Percentiles rank a stretch among this genome's conserved stretches.
Evolutionary conservation across 2,329 filamentous ascomycete genomes (phyloP).

Genomic region (Stagonosporopsis chrysanthemi): DNA sequence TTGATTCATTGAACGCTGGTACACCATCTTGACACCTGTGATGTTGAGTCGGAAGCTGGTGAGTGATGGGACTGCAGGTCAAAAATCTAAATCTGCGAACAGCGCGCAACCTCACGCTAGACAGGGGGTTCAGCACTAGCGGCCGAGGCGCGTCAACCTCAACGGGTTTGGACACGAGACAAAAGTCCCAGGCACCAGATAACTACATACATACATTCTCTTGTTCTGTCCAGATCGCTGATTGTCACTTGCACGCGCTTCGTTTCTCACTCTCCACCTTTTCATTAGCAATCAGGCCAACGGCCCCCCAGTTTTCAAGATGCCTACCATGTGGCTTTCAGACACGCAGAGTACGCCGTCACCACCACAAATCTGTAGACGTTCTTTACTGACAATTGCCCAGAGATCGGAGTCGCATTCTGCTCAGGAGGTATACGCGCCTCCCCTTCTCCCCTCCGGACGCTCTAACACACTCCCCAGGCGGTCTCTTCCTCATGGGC

Average conservation of each 20-base stretch:
- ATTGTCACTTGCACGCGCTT: background rate
- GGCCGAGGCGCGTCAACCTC: slow-evolving; percentile 18
- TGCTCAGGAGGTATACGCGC: slow-evolving; percentile 88
- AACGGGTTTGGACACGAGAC: slow-evolving; percentile 15
- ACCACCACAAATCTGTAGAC: background rate
- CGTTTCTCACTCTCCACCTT: background rate
- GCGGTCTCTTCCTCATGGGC: slow-evolving; percentile 91
- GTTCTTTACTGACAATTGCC: slow-evolving; percentile 7
- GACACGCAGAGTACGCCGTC: slow-evolving; percentile 84
- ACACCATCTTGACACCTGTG: background rate
- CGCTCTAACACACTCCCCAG: slow-evolving; percentile 56
- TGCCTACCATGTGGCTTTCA: slow-evolving; percentile 95
- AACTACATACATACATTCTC: background rate
- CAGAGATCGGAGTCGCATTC: slow-evolving; percentile 97
- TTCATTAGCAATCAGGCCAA: background rate
- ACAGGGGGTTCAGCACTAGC: slow-evolving; percentile 24
- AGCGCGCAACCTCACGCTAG: slow-evolving; percentile 29
- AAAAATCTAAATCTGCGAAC: slow-evolving; percentile 34
- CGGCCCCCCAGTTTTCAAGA: slow-evolving; percentile 31
- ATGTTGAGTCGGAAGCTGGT: slow-evolving; percentile 12
- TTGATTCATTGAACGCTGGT: slow-evolving; percentile 12
- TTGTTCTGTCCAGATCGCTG: background rate
- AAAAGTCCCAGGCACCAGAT: slow-evolving; percentile 13
- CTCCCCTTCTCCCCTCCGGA: background rate
- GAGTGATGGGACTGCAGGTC: slow-evolving; percentile 6